Base-by-base conservation (phyloP, 371 early-diverging fungal genomes). In the Fennellomyces sp. region DNA sequence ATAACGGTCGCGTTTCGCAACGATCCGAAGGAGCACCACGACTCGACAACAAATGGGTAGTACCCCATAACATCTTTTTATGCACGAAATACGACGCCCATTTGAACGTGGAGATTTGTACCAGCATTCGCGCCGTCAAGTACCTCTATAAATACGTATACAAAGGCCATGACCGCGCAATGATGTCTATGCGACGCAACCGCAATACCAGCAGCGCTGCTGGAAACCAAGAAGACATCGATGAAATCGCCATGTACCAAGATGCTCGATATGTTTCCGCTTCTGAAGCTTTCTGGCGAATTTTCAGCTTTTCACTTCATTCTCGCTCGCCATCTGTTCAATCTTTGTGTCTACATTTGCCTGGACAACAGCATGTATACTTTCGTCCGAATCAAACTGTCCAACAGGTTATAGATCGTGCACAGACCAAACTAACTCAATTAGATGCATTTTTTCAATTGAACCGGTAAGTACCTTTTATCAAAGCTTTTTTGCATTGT, bases 231-330 rank as follows among this genome's bases (percentile, higher is more conserved):
- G 23, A 35, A 48, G 27, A 12, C 5, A 33, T 58, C 12, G 50
- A 58, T 55, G 68, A 75, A 31, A 61, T 69, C 12, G 13, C 39
- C 1, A 27, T 60, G 0, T 71, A 52, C 35, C 52, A 51, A 21
- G 67, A 68, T 21, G 56, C 69, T 13, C 26, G 69, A 15, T 76
- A 72, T 58, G 57, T 76, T 5, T 76, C 71, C 28, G 57, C 71
- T 25, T 60, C 65, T 13, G 68, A 70, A 52, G 42, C 62, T 26
- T 42, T 60, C 7, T 72, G 69, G 68, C 50, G 77, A 27, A 54
- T 72, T 0, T 69, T 69, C 23, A n/a, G 26, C 21, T 76, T 68
- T 38, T 15, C 6, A 0, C 15, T 70, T 30, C 68, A 72, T 42
- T 15, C 25, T 7, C 53, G 51, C 8, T 49, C 23, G 8, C 67